Base-by-base conservation (phyloP, 805 yeast species). In the Candida wancherniae region DNA sequence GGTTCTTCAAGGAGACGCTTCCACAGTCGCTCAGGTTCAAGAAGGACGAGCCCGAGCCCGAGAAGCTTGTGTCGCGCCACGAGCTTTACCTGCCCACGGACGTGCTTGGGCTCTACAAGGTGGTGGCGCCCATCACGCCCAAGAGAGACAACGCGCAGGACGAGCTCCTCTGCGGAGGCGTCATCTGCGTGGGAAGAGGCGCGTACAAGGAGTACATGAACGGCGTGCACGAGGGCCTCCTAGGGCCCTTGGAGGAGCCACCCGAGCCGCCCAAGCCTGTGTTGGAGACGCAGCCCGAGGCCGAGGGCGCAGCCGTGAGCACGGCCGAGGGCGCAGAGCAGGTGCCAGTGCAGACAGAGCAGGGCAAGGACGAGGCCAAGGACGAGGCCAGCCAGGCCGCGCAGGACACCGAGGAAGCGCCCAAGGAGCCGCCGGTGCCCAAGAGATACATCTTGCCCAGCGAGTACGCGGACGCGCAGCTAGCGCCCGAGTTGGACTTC, bases 161-260 rank as follows among this genome's bases (percentile, higher is more conserved):
- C 19, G 70, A 75, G 3, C 51, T 53, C 9, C 30, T 28, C 19
- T 73, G 79, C 6, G 97, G 97, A 15, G 98, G 97, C 25, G 80
- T 87, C 9, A 71, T 92, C 13, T 84, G 96, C 53, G 62, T 92
- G 15, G 99, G 99, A 4, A 72, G 99, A 54, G 98, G 98, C 35
- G 90, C 97, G 0, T 92, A 75, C 55, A 90, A 90, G 55, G 99
- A 92, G 65, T 92, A 86, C 53, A 54, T 92, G 31, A 70, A 73
- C 25, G 99, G 99, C 7, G 54, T 92, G 8, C 96, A 92, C 47
- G 98, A 92, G 62, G 98, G 98, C 5, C 69, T 92, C 52, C 58
- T 92, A 26, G 98, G 98, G 0, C 97, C 97, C 2, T 62, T 90
- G 36, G 86, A 64, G 22, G 53, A 51, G 32, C 68, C 67, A 2